These are phyloP conservation scores for Penicillium verrucosum DNA, from an alignment of 2,329 filamentous ascomycete genomes.

Conservation along the genomic window DNA sequence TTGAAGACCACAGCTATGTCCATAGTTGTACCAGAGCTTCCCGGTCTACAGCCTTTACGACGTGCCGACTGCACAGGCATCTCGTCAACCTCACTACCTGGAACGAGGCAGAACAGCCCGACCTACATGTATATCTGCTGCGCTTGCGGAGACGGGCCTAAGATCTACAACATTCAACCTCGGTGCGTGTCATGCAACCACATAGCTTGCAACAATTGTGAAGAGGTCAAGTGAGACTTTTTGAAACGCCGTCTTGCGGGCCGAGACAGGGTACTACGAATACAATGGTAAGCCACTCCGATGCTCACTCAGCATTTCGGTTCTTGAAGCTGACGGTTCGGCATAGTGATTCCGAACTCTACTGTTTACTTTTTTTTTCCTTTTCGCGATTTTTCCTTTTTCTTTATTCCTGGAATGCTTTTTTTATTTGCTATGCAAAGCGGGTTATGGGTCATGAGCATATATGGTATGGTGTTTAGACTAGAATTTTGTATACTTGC, in stretches of 20 bases:
- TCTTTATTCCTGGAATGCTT: neutral
- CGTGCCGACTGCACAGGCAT: neutral
- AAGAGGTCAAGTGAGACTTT: conserved; percentile 28
- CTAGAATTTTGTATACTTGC: conserved; percentile 22
- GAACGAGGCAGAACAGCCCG: conserved; percentile 6
- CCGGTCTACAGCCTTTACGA: conserved; percentile 13
- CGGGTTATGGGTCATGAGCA: conserved; percentile 7
- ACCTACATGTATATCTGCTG: conserved; percentile 40
- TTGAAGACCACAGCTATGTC: conserved; percentile 9
- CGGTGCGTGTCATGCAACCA: conserved; percentile 36
- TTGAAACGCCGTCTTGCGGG: neutral
- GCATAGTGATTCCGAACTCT: conserved; percentile 12
- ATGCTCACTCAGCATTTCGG: conserved; percentile 7
- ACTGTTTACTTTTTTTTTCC: conserved; percentile 10
- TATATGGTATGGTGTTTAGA: conserved; percentile 10
- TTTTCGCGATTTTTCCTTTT: neutral
- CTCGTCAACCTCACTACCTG: conserved; percentile 1
- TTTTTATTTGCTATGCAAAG: neutral
- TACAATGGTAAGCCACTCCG: conserved; percentile 13
- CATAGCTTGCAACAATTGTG: conserved; percentile 29
- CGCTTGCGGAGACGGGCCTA: conserved; percentile 39
- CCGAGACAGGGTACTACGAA: conserved; percentile 2
- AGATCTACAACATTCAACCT: conserved; percentile 35
- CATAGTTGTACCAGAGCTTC: conserved; percentile 13
- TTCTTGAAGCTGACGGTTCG: conserved; percentile 5